These are phyloP conservation scores for Barnettozyma populi DNA, from an alignment of 805 yeast genomes.

Conservation along the genomic window DNA sequence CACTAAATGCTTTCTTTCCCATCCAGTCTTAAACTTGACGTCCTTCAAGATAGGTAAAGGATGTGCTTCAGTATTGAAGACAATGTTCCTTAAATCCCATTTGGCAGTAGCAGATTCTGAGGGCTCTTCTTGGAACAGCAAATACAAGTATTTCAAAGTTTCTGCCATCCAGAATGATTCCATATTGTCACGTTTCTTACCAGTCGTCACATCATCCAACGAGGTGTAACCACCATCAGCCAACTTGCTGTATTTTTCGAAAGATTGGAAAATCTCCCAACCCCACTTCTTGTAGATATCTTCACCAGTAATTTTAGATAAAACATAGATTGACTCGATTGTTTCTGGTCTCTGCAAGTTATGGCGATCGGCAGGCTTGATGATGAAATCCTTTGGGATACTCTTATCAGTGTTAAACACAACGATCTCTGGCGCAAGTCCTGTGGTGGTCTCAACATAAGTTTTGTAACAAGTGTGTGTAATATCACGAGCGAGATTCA, in stretches of 20 bases:
- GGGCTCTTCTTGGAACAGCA: conserved; percentile 69
- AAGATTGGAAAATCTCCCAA: conserved; percentile 72
- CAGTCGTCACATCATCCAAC: conserved; percentile 55
- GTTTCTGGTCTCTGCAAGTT: conserved; percentile 92
- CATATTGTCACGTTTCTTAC: conserved; percentile 57
- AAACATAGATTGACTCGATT: conserved; percentile 77
- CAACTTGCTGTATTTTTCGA: conserved; percentile 53
- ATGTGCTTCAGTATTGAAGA: conserved; percentile 92
- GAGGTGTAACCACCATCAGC: conserved; percentile 52
- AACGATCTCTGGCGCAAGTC: conserved; percentile 84
- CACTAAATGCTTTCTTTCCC: conserved; percentile 36
- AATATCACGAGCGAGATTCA: conserved; percentile 65
- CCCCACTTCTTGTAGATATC: conserved; percentile 85
- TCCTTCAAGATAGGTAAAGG: conserved; percentile 73
- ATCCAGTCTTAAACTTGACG: conserved; percentile 53
- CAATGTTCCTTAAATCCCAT: conserved; percentile 28
- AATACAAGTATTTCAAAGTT: conserved; percentile 79
- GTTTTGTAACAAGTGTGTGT: conserved; percentile 78
- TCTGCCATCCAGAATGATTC: conserved; percentile 95
- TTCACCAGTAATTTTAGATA: conserved; percentile 77
- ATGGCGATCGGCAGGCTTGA: conserved; percentile 71
- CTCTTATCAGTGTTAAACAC: conserved; percentile 61
- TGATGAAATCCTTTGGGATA: conserved; percentile 48
- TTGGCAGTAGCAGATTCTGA: conserved; percentile 42
- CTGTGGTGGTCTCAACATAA: conserved; percentile 70